Percentiles rank a stretch among this genome's conserved stretches.
These are phyloP conservation scores for Paramecium sexaurelia DNA, from an alignment of 73 alveolate genomes.

Conservation along the genomic window DNA sequence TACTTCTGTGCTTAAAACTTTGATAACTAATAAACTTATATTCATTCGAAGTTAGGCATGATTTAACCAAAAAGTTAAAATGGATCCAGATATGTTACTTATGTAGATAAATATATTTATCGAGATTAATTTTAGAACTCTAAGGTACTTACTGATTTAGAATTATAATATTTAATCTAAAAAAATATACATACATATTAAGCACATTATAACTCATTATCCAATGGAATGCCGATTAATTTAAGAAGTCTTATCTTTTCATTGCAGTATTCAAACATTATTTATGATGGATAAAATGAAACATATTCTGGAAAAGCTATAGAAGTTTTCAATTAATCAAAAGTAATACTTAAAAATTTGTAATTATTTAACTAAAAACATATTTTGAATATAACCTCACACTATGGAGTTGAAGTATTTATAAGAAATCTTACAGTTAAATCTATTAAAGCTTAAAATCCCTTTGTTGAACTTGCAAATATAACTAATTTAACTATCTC, in stretches of 20 bases:
- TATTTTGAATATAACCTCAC: background rate
- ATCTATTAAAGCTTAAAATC: background rate
- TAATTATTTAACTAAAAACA: background rate
- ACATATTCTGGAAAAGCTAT: background rate
- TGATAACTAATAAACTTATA: background rate
- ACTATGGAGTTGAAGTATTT: background rate
- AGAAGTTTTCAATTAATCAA: background rate
- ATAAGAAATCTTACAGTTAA: background rate
- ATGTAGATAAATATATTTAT: background rate
- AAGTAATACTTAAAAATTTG: background rate
- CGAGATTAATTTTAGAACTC: background rate
- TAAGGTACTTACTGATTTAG: background rate
- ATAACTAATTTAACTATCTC: background rate
- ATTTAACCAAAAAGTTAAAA: background rate
- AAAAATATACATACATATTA: background rate
- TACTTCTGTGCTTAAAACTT: background rate
- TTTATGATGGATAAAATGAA: background rate
- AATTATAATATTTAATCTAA: background rate
- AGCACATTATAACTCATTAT: background rate
- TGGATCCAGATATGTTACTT: background rate
- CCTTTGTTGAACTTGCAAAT: background rate
- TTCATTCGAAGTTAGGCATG: background rate
- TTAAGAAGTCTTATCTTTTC: background rate
- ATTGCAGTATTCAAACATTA: background rate
- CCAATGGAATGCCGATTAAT: background rate